phyloP scores from a whole-genome alignment of 495 filamentous ascomycete genomes.

The Parathielavia appendiculata region DNA sequence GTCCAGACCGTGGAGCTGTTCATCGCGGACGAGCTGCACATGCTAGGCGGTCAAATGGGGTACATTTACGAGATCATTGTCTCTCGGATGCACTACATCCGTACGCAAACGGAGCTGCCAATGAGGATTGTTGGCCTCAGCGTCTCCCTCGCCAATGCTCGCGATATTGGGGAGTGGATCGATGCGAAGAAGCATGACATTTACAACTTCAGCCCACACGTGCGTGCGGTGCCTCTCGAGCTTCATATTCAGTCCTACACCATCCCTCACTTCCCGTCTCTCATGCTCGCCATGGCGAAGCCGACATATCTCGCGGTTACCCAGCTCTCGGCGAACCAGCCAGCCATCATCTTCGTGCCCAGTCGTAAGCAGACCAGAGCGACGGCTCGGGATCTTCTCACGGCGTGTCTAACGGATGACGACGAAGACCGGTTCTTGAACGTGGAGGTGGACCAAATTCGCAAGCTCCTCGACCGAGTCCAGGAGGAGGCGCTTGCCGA shows the following conservation, averaged over 20 bases:
- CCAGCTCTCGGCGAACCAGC: conserved; percentile 80
- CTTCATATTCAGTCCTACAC: conserved; percentile 93
- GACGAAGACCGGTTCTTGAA: conserved; percentile 92
- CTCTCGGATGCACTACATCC: conserved; percentile 95
- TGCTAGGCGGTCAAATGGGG: conserved; percentile 85
- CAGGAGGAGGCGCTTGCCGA: conserved; percentile 84
- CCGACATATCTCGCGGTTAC: conserved; percentile 82
- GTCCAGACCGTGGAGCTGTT: conserved; percentile 87
- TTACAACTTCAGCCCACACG: conserved; percentile 94
- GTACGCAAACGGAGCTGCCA: conserved; percentile 74
- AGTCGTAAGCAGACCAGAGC: conserved; percentile 86
- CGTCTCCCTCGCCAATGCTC: conserved; percentile 86
- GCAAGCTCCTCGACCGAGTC: conserved; percentile 72
- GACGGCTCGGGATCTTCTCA: conserved; percentile 83
- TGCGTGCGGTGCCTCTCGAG: conserved; percentile 81
- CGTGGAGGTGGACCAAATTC: conserved; percentile 70
- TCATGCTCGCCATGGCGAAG: conserved; percentile 98
- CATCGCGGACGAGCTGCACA: conserved; percentile 92
- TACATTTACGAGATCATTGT: conserved; percentile 94
- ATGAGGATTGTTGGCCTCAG: conserved; percentile 88
- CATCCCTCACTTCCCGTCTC: conserved; percentile 92
- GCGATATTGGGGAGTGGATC: conserved; percentile 97
- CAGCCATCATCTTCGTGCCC: conserved; percentile 85
- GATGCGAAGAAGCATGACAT: conserved; percentile 98
- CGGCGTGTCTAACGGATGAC: conserved; percentile 78